Conservation (phyloP, 2,329 filamentous ascomycete genomes). For the Exophiala phaeomuriformis region DNA sequence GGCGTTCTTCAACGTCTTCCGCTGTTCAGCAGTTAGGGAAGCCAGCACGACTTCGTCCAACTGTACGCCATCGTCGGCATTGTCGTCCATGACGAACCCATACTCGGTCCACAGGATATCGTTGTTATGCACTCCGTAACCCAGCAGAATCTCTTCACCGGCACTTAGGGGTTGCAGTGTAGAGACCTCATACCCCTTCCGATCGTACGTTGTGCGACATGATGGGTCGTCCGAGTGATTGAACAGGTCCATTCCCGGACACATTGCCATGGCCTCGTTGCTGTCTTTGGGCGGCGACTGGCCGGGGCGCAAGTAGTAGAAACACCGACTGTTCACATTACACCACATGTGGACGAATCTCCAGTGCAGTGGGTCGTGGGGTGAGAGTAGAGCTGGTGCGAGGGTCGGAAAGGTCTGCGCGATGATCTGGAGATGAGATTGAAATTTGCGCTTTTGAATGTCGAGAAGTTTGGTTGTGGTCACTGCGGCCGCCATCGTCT, state of each 20-base stretch:
- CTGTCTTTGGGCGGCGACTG: conserved; percentile 8
- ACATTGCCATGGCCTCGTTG: conserved; percentile 23
- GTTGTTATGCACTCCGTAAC: conserved; percentile 21
- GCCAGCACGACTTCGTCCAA: conserved; percentile 12
- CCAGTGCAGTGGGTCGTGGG: not conserved
- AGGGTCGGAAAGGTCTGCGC: not conserved
- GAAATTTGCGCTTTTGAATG: conserved; percentile 2
- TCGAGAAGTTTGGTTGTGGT: conserved; percentile 2
- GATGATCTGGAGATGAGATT: not conserved
- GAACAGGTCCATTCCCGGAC: conserved; percentile 24
- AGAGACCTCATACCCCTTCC: conserved; percentile 5
- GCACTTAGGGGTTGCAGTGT: not conserved
- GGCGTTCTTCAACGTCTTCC: conserved; percentile 6
- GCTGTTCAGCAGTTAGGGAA: conserved; percentile 2
- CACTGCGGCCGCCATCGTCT: not conserved
- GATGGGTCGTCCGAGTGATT: conserved; percentile 13
- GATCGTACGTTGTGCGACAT: conserved; percentile 6
- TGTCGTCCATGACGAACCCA: conserved; percentile 17
- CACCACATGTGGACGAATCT: conserved; percentile 20
- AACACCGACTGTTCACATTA: conserved; percentile 18
- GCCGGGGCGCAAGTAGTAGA: conserved; percentile 16
- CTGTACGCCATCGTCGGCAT: conserved; percentile 9
- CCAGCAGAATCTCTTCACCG: conserved; percentile 16
- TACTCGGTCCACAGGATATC: conserved; percentile 22
- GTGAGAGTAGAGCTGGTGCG: not conserved